Base-by-base conservation (phyloP, 108 stramenopile species). In the Chaetoceros tenuissimus region DNA sequence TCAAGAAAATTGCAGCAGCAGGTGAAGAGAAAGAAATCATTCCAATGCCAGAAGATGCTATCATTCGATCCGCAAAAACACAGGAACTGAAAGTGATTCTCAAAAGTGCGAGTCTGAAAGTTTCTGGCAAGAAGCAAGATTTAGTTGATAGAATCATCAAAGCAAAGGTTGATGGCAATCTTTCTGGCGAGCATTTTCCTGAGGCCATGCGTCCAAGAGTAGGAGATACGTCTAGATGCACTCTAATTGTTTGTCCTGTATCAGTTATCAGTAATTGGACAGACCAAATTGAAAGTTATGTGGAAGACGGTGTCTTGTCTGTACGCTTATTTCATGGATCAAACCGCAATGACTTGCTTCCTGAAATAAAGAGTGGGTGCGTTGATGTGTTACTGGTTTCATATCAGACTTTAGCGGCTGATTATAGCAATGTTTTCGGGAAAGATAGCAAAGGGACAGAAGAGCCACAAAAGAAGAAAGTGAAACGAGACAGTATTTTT, bases 211-310 rank as follows among this genome's bases (percentile, higher is more conserved):
- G 31, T 30, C 31, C 53, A 23, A 24, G 10, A 23, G 46, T 23
- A 2, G 40, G 21, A 5, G 24, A 45, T 20, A 3, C 62, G 3
- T 54, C 51, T 24, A 24, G 57, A 43, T 65, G 63, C 49, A 87
- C 85, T 2, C 28, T 87, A 24, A 75, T 87, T 46, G 82, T 87
- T 1, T 73, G 77, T 40, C 85, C 85, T 17, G 80, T 84, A 16
- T 74, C 75, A 10, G 85, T 83, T 18, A 34, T 84, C 46, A 26
- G 53, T 16, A 87, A 82, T 46, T 87, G 85, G 85, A 73, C 57
- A 3, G 46, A 58, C 31, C 79, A 84, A 67, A 59, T 77, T 8
- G 48, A 55, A 26, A 49, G 60, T 43, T 72, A 71, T 48, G 70
- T 80, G 10, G 63, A 63, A 27, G 60, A 66, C 2, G 58, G 51